phyloP scores from a whole-genome alignment of 2,329 filamentous ascomycete genomes.

The Periconia macrospinosa region DNA sequence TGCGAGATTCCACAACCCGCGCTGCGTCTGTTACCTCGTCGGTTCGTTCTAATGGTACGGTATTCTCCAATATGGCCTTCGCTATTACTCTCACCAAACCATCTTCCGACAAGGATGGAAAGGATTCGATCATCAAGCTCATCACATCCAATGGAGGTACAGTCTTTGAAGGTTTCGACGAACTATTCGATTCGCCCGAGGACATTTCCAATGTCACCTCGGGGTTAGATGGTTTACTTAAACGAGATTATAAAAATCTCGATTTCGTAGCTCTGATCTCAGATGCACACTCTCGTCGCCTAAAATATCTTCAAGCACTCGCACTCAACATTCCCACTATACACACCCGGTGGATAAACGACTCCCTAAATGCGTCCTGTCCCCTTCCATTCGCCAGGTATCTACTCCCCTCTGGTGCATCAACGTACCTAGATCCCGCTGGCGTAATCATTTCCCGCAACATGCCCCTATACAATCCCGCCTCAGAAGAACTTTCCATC shows the following conservation, averaged over 20 bases:
- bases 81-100: conserved; percentile 71
- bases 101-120: conserved; percentile 55
- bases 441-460: conserved; percentile 76
- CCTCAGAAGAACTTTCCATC: conserved; percentile 49
- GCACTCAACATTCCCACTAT: conserved; percentile 87
- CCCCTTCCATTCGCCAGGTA: conserved; percentile 79
- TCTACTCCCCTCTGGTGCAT: conserved; percentile 82
- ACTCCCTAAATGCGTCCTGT: conserved; percentile 64
- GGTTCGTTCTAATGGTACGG: conserved; percentile 32
- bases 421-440: conserved; percentile 64
- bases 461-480: conserved; percentile 62
- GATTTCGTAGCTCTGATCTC: conserved; percentile 87
- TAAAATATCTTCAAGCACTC: conserved; percentile 93
- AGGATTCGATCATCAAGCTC: conserved; percentile 54
- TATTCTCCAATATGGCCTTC: conserved; percentile 85
- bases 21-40: conserved; percentile 33
- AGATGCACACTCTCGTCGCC: conserved; percentile 80
- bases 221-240: conserved; percentile 55
- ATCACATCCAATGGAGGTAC: conserved; percentile 73
- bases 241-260: conserved; percentile 53
- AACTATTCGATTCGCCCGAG: conserved; percentile 67
- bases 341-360: conserved; percentile 76
- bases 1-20: conserved; percentile 28
- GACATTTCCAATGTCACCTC: conserved; percentile 13
- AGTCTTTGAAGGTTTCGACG: conserved; percentile 77